phyloP scores from a whole-genome alignment of 2,329 filamentous ascomycete species.

The Corniculantispora saksenae region DNA sequence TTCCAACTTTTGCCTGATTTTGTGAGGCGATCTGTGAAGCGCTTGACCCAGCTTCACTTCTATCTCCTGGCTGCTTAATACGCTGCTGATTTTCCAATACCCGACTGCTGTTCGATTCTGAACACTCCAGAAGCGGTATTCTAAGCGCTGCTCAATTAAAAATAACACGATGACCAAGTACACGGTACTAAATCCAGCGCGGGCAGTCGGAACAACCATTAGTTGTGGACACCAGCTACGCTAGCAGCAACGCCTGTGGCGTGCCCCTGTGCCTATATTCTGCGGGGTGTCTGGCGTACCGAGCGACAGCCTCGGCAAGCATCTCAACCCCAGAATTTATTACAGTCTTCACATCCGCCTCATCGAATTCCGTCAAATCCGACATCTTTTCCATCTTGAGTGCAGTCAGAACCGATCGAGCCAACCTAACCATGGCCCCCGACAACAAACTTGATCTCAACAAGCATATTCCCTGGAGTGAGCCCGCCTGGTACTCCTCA shows the following conservation, averaged over 20 bases:
- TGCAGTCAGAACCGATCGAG: background rate
- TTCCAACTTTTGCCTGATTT: too few relatives aligned
- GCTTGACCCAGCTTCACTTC: too few relatives aligned
- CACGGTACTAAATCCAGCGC: background rate
- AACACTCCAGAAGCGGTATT: too few relatives aligned
- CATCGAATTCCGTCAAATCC: too few relatives aligned
- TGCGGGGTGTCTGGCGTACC: slow-evolving; percentile 1
- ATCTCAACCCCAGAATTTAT: background rate
- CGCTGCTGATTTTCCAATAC: background rate
- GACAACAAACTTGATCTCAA: slow-evolving; percentile 27
- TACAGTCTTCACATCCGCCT: background rate
- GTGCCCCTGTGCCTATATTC: background rate
- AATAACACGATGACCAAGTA: too few relatives aligned
- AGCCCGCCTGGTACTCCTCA: slow-evolving; percentile 32
- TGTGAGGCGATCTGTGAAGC: too few relatives aligned
- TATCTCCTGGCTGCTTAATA: background rate
- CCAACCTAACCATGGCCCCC: slow-evolving; percentile 19
- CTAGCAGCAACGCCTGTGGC: background rate
- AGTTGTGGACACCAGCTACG: background rate
- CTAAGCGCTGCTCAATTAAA: too few relatives aligned
- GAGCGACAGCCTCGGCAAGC: slow-evolving; percentile 12
- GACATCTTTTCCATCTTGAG: background rate
- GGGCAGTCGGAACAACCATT: background rate
- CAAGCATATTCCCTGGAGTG: slow-evolving; percentile 24
- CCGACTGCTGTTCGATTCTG: background rate